These are phyloP conservation scores for Brettanomyces bruxellensis DNA, from an alignment of 805 yeast species.

Conservation along the genomic window DNA sequence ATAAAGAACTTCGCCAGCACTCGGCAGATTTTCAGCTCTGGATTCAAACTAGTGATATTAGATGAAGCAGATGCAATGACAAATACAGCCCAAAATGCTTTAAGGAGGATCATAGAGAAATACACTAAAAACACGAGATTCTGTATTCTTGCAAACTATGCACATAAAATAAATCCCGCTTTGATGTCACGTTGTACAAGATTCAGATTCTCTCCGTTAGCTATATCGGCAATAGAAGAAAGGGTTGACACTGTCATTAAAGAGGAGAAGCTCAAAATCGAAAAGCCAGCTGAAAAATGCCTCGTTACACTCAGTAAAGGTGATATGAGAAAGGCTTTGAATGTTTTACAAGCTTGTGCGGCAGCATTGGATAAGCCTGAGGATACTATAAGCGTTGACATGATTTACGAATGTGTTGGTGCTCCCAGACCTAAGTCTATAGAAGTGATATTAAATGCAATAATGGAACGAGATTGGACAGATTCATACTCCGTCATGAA, in stretches of 20 bases:
- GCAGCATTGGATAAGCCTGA: slow-evolving; percentile 49
- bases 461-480: slow-evolving; percentile 83
- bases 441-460: slow-evolving; percentile 63
- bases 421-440: slow-evolving; percentile 88
- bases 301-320: slow-evolving; percentile 74
- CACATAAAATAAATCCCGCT: slow-evolving; percentile 94
- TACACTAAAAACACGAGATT: slow-evolving; percentile 93
- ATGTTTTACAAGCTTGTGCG: slow-evolving; percentile 88
- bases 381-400: slow-evolving; percentile 55
- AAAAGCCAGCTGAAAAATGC: slow-evolving; percentile 52
- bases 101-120: slow-evolving; percentile 79
- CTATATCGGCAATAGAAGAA: slow-evolving; percentile 54
- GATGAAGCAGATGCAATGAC: slow-evolving; percentile 98
- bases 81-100: slow-evolving; percentile 74
- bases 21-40: slow-evolving; percentile 79
- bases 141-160: slow-evolving; percentile 90
- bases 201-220: slow-evolving; percentile 83
- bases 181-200: slow-evolving; percentile 89
- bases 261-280: slow-evolving; percentile 53
- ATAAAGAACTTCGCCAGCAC: slow-evolving; percentile 95
- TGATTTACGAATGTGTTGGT: slow-evolving; percentile 92
- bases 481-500: slow-evolving; percentile 60
- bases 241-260: slow-evolving; percentile 63
- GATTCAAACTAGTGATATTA: slow-evolving; percentile 82
- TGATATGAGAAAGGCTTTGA: slow-evolving; percentile 92